These are phyloP conservation scores for Rosellinia necatrix DNA, from an alignment of 2,329 filamentous ascomycete species.

Conservation along the genomic window DNA sequence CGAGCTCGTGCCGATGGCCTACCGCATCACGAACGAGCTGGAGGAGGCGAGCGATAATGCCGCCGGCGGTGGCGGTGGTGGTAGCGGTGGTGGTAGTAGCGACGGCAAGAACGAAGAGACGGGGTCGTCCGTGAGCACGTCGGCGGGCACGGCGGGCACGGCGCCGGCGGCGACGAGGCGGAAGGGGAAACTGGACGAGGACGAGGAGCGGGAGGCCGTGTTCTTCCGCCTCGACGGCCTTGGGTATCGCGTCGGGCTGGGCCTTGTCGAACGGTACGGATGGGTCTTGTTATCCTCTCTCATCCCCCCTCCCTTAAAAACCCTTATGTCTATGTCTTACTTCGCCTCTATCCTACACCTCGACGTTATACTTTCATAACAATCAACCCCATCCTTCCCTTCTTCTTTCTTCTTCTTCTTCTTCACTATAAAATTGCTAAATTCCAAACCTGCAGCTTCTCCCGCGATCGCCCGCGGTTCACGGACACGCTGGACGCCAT, in stretches of 20 bases:
- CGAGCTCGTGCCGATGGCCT: slow-evolving; percentile 92
- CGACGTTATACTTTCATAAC: too few species aligned
- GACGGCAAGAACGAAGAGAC: slow-evolving; percentile 14
- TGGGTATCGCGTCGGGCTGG: slow-evolving; percentile 91
- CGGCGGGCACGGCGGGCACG: slow-evolving; percentile 17
- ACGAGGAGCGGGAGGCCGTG: slow-evolving; percentile 82
- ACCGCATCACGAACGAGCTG: slow-evolving; percentile 79
- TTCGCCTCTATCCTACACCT: not conserved
- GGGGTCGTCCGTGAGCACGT: slow-evolving; percentile 28
- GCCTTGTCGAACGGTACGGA: slow-evolving; percentile 88
- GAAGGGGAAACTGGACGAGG: slow-evolving; percentile 64
- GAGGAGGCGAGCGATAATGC: slow-evolving; percentile 47
- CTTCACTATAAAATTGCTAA: too few species aligned
- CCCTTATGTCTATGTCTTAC: too few species aligned
- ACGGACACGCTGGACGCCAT: slow-evolving; percentile 93
- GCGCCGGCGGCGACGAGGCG: slow-evolving; percentile 23
- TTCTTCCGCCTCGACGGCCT: slow-evolving; percentile 82
- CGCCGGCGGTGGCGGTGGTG: slow-evolving; percentile 17
- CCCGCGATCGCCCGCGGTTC: slow-evolving; percentile 82
- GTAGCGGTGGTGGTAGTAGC: slow-evolving; percentile 22
- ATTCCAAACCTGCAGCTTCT: slow-evolving; percentile 61
- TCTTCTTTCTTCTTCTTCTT: not conserved
- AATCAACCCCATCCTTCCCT: too few species aligned
- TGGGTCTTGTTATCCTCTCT: slow-evolving; percentile 46
- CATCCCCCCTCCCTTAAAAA: not conserved